Conservation (phyloP, 2,329 filamentous ascomycete genomes). For the Acrocalymma vagum region DNA sequence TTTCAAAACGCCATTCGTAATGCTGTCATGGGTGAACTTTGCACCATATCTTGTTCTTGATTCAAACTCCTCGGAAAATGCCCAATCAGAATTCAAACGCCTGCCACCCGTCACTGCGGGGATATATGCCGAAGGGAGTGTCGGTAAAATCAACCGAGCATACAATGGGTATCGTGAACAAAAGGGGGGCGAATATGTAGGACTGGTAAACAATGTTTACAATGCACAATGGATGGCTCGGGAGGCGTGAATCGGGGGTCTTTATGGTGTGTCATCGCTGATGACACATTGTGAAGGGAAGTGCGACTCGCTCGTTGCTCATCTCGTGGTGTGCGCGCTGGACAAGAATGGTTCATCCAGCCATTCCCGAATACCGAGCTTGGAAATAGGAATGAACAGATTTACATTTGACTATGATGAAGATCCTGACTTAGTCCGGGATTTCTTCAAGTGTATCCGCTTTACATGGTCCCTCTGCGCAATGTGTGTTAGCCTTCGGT, state of each 20-base stretch:
- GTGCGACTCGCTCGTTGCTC: too few species aligned
- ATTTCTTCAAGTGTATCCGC: constrained; percentile 49
- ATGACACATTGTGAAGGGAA: too few species aligned
- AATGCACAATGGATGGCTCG: not conserved
- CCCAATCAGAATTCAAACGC: constrained; percentile 11
- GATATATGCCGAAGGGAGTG: constrained; percentile 13
- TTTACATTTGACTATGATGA: constrained; percentile 15
- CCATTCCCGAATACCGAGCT: too few species aligned
- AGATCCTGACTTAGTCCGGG: constrained; percentile 32
- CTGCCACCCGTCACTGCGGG: constrained; percentile 15
- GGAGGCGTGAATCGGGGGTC: too few species aligned
- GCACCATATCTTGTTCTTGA: too few species aligned
- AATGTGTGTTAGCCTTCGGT: constrained; percentile 25
- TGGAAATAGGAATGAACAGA: constrained; percentile 8
- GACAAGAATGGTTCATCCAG: too few species aligned
- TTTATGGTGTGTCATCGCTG: too few species aligned
- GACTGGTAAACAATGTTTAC: not conserved
- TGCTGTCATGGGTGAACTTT: too few species aligned
- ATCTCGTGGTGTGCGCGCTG: too few species aligned
- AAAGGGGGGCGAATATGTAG: constrained; percentile 10
- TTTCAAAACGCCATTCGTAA: too few species aligned
- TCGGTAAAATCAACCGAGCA: constrained; percentile 12
- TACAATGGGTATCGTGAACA: constrained; percentile 27
- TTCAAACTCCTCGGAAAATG: too few species aligned
- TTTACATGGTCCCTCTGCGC: constrained; percentile 50